Conservation (phyloP, 768 basidiomycete genomes). For the Jaapia argillacea region DNA sequence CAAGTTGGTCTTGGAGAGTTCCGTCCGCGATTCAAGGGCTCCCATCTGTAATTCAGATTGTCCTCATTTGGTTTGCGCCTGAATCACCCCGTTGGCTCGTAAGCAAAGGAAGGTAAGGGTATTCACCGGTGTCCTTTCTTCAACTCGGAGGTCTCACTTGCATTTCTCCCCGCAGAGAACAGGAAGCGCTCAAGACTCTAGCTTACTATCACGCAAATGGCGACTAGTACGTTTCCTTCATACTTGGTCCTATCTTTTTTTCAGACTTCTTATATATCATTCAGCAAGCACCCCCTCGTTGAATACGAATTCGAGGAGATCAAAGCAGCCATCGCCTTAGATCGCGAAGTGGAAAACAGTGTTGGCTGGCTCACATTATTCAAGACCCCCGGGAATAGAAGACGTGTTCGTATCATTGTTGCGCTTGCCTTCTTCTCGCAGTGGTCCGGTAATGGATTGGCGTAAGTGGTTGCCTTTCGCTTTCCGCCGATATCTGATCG, state of each 20-base stretch:
- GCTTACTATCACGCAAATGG: conserved; percentile 33
- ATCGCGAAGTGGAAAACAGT: conserved; percentile 10
- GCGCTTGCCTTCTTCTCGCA: conserved; percentile 53
- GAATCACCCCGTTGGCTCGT: conserved; percentile 29
- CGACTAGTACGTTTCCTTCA: conserved; percentile 12
- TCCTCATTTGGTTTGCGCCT: conserved; percentile 23
- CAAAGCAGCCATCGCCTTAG: conserved; percentile 36
- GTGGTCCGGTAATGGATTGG: conserved; percentile 45
- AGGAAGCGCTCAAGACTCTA: conserved; percentile 22
- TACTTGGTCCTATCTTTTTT: neutral
- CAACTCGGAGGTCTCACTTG: neutral
- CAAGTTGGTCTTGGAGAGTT: conserved; percentile 24
- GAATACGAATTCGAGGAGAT: conserved; percentile 58
- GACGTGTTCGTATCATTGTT: conserved; percentile 45
- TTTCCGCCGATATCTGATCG: neutral
- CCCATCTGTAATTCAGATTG: conserved; percentile 19
- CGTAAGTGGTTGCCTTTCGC: conserved; percentile 17
- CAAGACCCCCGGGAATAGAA: conserved; percentile 40
- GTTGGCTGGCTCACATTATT: conserved; percentile 26
- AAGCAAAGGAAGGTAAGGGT: conserved; percentile 22
- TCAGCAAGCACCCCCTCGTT: conserved; percentile 44
- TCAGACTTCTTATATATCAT: neutral
- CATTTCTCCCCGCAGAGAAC: conserved; percentile 12
- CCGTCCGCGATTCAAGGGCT: conserved; percentile 21
- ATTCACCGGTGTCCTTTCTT: no score